Evolutionary conservation across 2,329 filamentous ascomycete species (phyloP).

Genomic region (Verruconis gallopava): DNA sequence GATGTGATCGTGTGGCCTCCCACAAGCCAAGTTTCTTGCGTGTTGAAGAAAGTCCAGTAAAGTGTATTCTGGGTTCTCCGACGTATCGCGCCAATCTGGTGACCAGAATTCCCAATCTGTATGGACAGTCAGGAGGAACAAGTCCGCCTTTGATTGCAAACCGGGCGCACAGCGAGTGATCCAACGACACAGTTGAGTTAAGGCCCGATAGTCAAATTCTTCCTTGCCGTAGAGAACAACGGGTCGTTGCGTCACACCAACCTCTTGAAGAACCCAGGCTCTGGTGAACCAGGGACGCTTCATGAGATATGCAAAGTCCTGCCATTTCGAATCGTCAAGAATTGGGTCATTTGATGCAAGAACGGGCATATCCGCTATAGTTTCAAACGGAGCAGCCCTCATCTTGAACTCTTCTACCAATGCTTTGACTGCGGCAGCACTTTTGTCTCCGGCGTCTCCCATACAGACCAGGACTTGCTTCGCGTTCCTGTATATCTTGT

Average conservation of each 20-base stretch:
- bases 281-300: background rate
- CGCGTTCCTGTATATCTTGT: background rate
- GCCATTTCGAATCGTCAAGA: no score
- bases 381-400: no score
- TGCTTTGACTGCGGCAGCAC: background rate
- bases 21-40: background rate
- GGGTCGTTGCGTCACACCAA: background rate
- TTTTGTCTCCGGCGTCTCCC: background rate
- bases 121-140: background rate
- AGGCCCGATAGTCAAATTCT: background rate
- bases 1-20: background rate
- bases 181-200: background rate
- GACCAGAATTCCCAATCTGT: background rate
- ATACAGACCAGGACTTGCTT: constrained; percentile 9
- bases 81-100: background rate
- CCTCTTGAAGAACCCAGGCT: background rate
- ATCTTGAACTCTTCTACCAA: no score
- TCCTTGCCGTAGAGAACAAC: background rate
- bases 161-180: background rate
- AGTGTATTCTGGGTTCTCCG: background rate
- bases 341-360: background rate
- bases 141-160: background rate
- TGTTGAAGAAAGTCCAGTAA: constrained; percentile 1
- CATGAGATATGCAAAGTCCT: no score
- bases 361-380: no score